Conservation (phyloP, 2,329 filamentous ascomycete genomes). For the Fusarium metavorans region DNA sequence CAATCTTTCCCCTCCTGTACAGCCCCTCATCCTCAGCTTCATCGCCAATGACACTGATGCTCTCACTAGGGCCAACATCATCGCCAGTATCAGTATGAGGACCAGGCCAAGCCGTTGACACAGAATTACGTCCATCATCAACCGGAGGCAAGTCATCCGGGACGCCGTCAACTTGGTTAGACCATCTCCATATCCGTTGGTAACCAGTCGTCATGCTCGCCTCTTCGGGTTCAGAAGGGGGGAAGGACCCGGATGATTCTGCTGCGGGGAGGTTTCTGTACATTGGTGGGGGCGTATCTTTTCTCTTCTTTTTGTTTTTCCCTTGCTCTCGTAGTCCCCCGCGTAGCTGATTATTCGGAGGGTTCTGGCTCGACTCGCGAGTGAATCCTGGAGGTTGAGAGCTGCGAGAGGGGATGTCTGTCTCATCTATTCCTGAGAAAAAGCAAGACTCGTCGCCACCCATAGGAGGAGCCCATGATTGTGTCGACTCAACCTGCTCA, state of each 20-base stretch:
- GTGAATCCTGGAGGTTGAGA: neutral
- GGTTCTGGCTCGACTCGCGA: neutral
- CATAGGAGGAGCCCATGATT: neutral
- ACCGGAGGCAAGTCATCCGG: neutral
- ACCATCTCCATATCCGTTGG: neutral
- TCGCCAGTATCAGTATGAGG: neutral
- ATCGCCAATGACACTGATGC: neutral
- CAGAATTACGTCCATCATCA: neutral
- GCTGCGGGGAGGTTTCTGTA: neutral
- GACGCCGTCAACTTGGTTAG: neutral
- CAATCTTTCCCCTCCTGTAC: neutral
- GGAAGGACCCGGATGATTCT: too few species aligned
- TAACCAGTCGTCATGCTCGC: neutral
- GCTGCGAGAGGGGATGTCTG: neutral
- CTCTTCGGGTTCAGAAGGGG: neutral
- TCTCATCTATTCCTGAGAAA: neutral
- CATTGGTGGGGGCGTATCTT: neutral
- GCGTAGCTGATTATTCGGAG: too few species aligned
- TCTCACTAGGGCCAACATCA: neutral
- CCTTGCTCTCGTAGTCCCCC: neutral
- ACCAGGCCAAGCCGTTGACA: neutral
- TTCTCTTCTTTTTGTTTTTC: neutral
- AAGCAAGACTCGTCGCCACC: neutral
- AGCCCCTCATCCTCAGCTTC: neutral
- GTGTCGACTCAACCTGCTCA: neutral